Percentiles rank a stretch among this genome's conserved stretches.
Conservation (phyloP, 371 early-diverging fungal genomes). For the Mucor plumbeus region DNA sequence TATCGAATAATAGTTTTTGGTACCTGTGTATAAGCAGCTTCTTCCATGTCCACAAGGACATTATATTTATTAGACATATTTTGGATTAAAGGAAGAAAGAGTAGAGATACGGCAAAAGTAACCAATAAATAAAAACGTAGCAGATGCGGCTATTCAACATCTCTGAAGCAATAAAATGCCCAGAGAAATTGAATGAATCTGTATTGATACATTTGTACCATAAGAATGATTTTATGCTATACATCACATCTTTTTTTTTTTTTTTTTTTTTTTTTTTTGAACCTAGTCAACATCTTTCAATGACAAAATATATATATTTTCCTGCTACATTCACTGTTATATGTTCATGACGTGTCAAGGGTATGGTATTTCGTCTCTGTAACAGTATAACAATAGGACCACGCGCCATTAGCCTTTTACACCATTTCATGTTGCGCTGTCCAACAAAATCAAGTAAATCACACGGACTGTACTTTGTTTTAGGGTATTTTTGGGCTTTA, state of each 20-base stretch:
- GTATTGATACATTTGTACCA: too few species aligned
- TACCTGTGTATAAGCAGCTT: slow-evolving; percentile 46
- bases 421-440: not conserved
- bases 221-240: too few species aligned
- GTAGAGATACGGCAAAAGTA: not conserved
- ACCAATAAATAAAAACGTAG: not conserved
- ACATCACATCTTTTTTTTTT: too few species aligned
- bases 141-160: not conserved
- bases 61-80: slow-evolving; percentile 47
- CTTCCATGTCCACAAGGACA: slow-evolving; percentile 62
- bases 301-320: too few species aligned
- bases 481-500: not conserved
- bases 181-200: too few species aligned
- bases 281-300: too few species aligned
- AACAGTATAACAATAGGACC: not conserved
- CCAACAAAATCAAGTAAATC: not conserved
- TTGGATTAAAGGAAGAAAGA: not conserved
- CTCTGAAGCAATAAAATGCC: not conserved
- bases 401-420: not conserved
- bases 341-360: too few species aligned
- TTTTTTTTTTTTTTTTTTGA: too few species aligned
- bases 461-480: slow-evolving; percentile 2
- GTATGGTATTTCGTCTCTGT: too few species aligned
- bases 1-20: too few species aligned
- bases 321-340: too few species aligned